Percentiles rank a stretch among this genome's conserved stretches.
Conservation (phyloP, 345 rosid genomes). For the Salix dunnii region DNA sequence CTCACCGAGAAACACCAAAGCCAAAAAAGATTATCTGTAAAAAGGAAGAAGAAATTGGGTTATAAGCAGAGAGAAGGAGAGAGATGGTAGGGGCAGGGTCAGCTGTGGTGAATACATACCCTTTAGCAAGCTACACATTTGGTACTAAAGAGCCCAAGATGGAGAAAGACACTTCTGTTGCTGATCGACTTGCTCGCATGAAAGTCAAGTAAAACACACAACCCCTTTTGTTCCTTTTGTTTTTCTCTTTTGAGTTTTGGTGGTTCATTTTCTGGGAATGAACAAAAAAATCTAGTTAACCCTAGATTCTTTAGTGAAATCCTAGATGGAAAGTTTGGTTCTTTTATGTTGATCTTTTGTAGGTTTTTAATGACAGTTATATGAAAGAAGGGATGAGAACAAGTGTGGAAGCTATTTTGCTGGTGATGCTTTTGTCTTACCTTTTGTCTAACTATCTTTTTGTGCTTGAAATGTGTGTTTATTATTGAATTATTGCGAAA, state of each 20-base stretch:
- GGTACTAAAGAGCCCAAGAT: constrained; percentile 96
- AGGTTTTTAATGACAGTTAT: constrained; percentile 48
- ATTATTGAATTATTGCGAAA: background rate
- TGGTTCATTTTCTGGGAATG: constrained; percentile 22
- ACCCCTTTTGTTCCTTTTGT: background rate
- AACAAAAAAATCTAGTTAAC: background rate
- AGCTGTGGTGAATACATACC: constrained; percentile 82
- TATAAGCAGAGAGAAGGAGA: background rate
- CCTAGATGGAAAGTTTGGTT: constrained; percentile 5
- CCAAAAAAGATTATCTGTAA: background rate
- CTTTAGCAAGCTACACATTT: constrained; percentile 88
- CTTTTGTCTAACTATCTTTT: background rate
- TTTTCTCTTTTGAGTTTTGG: background rate
- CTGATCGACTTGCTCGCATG: constrained; percentile 98
- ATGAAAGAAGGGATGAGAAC: constrained; percentile 98
- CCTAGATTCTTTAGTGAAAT: background rate
- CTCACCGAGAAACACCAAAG: background rate
- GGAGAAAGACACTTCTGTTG: constrained; percentile 92
- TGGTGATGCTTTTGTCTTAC: constrained; percentile 44
- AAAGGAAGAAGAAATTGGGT: background rate
- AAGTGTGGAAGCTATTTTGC: constrained; percentile 86
- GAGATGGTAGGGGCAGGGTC: constrained; percentile 56
- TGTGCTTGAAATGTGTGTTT: background rate
- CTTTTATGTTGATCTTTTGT: background rate
- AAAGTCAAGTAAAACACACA: constrained; percentile 66